Base-by-base conservation (phyloP, 257 asterid species). In the Rauvolfia tetraphylla region DNA sequence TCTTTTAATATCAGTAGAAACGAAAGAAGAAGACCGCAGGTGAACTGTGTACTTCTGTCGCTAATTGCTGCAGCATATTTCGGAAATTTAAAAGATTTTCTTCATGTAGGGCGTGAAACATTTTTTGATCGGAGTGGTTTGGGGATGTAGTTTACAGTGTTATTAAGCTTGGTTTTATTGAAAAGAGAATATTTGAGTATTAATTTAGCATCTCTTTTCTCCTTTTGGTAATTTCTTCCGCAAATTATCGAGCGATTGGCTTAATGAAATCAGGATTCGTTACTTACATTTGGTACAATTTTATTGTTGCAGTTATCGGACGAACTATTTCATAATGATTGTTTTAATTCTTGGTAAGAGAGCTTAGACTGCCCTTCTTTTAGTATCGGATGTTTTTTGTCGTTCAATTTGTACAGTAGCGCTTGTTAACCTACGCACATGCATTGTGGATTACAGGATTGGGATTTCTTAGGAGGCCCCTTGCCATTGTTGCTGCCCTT, bases 251-350 rank as follows among this genome's bases (percentile, higher is more conserved):
- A 15, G 73, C 22, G 31, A 41, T 63, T 57, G 27, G 10, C 72
- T 38, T 22, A n/a, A 7, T 6, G 41, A 44, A n/a, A 29, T 36
- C 44, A 23, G 48, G 71, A 34, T 15, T 3, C 1, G 2, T 75
- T 44, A 36, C 71, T 66, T 36, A 66, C 71, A 2, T 25, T 49
- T 20, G 33, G 5, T 29, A 66, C 27, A 56, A 54, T 29, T 39
- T 51, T 53, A 22, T 58, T 66, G 42, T 79, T 85, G 90, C 95
- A 93, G 98, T 89, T 93, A 93, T 68, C 84, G 98, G 89, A 92
- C 98, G 48, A 93, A 93, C 88, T 93, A 93, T 78, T 93, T 93
- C 93, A 84, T 93, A 59, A 82, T 88, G 97, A 84, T 90, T 84
- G 84, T 84, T 77, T 57, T 88, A 84, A 89, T 90, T 88, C 94